Conservation (phyloP, 257 asterid genomes). For the Solanum gandarillasii region DNA sequence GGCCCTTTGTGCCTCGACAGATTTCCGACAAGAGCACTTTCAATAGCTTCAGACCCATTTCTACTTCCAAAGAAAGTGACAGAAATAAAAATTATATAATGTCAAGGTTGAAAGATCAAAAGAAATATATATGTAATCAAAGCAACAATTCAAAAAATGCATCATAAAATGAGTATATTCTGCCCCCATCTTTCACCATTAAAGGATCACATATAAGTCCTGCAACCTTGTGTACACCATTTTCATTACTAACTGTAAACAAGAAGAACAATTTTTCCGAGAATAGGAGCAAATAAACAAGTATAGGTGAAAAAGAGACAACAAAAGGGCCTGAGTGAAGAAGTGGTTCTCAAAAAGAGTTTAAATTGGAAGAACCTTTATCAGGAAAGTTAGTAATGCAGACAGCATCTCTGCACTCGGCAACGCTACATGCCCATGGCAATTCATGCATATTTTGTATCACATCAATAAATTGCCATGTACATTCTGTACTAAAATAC, state of each 20-base stretch:
- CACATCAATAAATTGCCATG: neutral
- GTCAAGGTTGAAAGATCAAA: neutral
- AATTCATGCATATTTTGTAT: neutral
- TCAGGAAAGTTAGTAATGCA: neutral
- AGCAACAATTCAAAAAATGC: neutral
- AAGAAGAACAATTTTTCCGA: neutral
- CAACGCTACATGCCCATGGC: neutral
- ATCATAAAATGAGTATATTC: neutral
- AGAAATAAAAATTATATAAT: neutral
- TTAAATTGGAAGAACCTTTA: neutral
- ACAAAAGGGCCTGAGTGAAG: neutral
- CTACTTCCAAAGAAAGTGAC: conserved; percentile 26
- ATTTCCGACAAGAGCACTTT: conserved; percentile 48
- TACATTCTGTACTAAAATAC: neutral
- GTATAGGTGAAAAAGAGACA: neutral
- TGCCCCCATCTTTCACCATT: neutral
- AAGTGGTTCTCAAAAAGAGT: neutral
- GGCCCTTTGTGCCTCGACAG: conserved; percentile 89
- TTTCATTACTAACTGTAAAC: neutral
- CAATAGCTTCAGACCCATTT: conserved; percentile 41
- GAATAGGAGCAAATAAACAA: neutral
- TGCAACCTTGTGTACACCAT: neutral
- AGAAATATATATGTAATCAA: neutral
- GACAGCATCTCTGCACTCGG: neutral
- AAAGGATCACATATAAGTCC: neutral